Conservation (phyloP, 805 yeast species). For the Starmerella sp. region DNA sequence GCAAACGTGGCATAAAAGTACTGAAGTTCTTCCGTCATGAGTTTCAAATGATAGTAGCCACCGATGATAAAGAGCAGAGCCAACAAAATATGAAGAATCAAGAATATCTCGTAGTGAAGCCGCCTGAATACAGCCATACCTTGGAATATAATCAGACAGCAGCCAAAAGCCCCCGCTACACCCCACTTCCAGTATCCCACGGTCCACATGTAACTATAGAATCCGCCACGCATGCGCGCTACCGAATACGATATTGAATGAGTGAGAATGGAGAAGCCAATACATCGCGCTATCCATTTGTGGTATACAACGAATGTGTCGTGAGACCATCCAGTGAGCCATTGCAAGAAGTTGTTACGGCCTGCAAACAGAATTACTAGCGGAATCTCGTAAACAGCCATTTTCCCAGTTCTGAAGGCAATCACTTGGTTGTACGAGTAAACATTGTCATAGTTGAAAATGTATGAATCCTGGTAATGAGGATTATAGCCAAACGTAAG, state of each 20-base stretch:
- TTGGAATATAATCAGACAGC: slow-evolving; percentile 36
- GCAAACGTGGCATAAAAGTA: slow-evolving; percentile 44
- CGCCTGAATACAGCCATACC: slow-evolving; percentile 44
- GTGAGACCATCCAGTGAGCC: slow-evolving; percentile 45
- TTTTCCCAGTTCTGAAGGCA: background rate
- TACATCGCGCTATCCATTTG: slow-evolving; percentile 48
- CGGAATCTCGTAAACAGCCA: slow-evolving; percentile 33
- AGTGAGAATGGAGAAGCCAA: slow-evolving; percentile 37
- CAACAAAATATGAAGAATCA: slow-evolving; percentile 45
- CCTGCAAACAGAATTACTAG: slow-evolving; percentile 53
- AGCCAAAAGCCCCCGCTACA: slow-evolving; percentile 35
- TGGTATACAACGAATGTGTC: slow-evolving; percentile 48
- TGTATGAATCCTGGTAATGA: background rate
- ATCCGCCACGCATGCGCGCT: background rate
- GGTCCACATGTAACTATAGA: slow-evolving; percentile 21
- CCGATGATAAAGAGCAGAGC: slow-evolving; percentile 42
- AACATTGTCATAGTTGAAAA: background rate
- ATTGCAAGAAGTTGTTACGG: slow-evolving; percentile 51
- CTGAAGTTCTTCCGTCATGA: slow-evolving; percentile 36
- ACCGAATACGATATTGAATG: slow-evolving; percentile 47
- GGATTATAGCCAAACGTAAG: slow-evolving; percentile 1
- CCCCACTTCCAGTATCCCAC: slow-evolving; percentile 30
- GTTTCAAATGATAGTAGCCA: slow-evolving; percentile 48
- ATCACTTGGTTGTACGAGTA: background rate
- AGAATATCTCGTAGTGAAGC: slow-evolving; percentile 47